Evolutionary conservation across 148 eudicot genomes (phyloP).

Genomic region (Mesembryanthemum crystallinum): DNA sequence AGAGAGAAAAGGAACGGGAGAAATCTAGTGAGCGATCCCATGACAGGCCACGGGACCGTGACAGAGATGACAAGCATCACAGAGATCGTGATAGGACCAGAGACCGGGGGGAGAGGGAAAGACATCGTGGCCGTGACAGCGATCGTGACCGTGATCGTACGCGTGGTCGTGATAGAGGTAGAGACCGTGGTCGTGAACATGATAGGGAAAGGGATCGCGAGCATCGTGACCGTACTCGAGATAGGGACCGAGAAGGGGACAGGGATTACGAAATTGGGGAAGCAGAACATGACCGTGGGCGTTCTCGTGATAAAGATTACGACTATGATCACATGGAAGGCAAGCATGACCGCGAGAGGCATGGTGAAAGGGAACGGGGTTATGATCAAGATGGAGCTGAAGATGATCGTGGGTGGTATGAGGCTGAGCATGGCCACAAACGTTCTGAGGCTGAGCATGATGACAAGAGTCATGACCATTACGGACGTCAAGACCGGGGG

Average conservation of each 20-base stretch:
- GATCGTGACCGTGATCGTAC: constrained; percentile 59
- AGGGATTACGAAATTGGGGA: constrained; percentile 59
- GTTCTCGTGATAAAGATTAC: constrained; percentile 77
- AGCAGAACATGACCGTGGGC: constrained; percentile 58
- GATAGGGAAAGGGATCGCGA: constrained; percentile 45
- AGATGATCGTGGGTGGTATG: constrained; percentile 56
- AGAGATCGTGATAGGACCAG: constrained; percentile 83
- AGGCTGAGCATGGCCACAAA: constrained; percentile 50
- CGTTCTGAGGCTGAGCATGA: constrained; percentile 39
- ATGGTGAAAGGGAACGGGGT: constrained; percentile 49
- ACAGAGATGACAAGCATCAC: constrained; percentile 85
- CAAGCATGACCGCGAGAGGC: constrained; percentile 61
- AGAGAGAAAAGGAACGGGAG: constrained; percentile 63
- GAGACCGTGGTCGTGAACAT: constrained; percentile 50
- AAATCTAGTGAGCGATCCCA: constrained; percentile 83
- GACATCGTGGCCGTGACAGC: constrained; percentile 59
- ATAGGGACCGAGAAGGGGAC: constrained; percentile 54
- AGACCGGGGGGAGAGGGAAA: constrained; percentile 60
- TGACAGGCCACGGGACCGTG: constrained; percentile 85
- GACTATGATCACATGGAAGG: constrained; percentile 58
- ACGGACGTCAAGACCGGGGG: constrained; percentile 42
- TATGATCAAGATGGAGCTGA: constrained; percentile 50
- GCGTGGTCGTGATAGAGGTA: constrained; percentile 55
- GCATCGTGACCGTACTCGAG: constrained; percentile 46
- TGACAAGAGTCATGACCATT: constrained; percentile 45